A percentile compares a stretch with the other conserved stretches of the same genome.
These are phyloP conservation scores for Microcos paniculata DNA, from an alignment of 345 rosid genomes.

Conservation along the genomic window DNA sequence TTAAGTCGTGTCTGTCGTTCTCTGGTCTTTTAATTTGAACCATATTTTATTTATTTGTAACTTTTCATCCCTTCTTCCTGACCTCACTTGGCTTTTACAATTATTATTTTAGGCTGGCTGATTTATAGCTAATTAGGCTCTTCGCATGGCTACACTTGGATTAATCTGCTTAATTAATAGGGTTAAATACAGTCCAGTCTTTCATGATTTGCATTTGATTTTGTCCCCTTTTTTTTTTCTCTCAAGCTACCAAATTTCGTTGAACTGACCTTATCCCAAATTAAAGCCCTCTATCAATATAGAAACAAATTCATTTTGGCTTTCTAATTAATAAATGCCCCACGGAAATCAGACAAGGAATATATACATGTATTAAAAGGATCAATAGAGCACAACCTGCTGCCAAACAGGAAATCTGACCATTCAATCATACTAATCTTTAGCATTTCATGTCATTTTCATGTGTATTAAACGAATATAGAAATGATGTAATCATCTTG, in stretches of 20 bases:
- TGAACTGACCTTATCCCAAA: neutral
- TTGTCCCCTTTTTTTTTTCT: constrained; percentile 15
- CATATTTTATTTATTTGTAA: neutral
- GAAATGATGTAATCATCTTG: neutral
- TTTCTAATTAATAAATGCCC: neutral
- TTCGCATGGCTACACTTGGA: constrained; percentile 22
- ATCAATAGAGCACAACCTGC: neutral
- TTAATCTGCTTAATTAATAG: constrained; percentile 13
- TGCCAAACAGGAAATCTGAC: constrained; percentile 16
- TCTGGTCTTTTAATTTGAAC: neutral
- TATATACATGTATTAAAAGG: no score
- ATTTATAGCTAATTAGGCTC: neutral
- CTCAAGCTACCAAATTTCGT: neutral
- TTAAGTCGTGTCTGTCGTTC: neutral
- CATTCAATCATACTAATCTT: neutral
- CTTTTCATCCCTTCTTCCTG: neutral
- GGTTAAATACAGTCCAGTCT: neutral
- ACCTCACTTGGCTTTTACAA: neutral
- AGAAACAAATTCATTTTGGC: neutral
- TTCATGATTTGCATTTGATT: neutral
- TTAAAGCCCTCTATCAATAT: neutral
- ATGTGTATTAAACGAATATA: neutral
- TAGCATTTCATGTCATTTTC: constrained; percentile 13
- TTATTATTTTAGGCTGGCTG: no score
- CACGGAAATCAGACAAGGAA: neutral